Conservation (phyloP, 305 asterid genomes). For the Rubia peregrina region DNA sequence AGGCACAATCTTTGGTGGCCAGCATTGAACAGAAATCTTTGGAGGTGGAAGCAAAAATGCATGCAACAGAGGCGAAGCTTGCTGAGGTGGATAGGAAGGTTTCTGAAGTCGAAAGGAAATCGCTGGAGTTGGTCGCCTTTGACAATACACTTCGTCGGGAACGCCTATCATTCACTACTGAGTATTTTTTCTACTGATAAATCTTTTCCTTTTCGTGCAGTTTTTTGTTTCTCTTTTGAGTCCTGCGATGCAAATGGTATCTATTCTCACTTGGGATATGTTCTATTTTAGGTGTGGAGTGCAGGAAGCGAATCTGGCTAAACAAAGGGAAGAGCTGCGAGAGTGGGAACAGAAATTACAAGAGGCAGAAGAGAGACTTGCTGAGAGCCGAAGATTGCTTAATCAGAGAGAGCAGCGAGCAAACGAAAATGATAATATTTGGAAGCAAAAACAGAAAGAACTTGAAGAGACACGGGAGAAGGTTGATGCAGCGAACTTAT, state of each 20-base stretch:
- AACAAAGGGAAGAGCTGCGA: constrained; percentile 80
- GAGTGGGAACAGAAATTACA: constrained; percentile 83
- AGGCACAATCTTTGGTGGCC: constrained; percentile 74
- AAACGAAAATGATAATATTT: constrained; percentile 59
- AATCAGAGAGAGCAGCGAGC: constrained; percentile 93
- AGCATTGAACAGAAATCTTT: constrained; percentile 82
- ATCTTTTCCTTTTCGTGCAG: not conserved
- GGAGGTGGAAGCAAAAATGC: constrained; percentile 83
- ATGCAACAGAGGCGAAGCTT: constrained; percentile 80
- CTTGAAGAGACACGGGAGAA: constrained; percentile 63
- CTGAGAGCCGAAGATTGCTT: constrained; percentile 77
- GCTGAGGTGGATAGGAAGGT: constrained; percentile 86
- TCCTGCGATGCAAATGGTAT: not conserved
- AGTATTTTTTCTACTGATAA: constrained; percentile 41
- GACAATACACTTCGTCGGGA: constrained; percentile 77
- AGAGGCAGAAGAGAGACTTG: constrained; percentile 82
- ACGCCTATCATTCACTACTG: constrained; percentile 54
- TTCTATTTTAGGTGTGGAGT: constrained; percentile 56
- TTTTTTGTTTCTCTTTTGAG: not conserved
- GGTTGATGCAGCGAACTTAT: constrained; percentile 46
- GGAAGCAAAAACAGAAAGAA: constrained; percentile 65
- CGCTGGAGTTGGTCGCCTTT: constrained; percentile 59
- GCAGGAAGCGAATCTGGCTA: constrained; percentile 51
- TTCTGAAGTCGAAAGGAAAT: constrained; percentile 75
- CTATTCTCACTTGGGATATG: constrained; percentile 21